phyloP scores from a whole-genome alignment of 164 flowering plant genomes.

The Vitis riparia region DNA sequence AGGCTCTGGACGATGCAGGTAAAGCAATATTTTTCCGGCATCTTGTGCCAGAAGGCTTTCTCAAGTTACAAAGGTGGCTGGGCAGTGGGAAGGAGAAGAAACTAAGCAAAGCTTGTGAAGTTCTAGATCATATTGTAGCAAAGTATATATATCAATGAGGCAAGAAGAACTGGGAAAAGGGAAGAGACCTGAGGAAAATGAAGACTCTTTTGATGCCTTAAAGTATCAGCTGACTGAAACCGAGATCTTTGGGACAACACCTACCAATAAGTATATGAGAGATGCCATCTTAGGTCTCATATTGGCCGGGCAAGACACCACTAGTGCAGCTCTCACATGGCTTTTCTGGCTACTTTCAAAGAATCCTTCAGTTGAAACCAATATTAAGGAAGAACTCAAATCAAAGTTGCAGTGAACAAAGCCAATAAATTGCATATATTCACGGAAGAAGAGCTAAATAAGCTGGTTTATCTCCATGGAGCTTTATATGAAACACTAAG shows the following conservation, averaged over 20 bases:
- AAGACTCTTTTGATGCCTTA: constrained; percentile 18
- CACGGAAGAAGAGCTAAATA: constrained; percentile 18
- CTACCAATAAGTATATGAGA: constrained; percentile 24
- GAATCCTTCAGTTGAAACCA: constrained; percentile 31
- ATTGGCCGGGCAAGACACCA: constrained; percentile 44
- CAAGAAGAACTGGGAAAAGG: constrained; percentile 9
- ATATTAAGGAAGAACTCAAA: constrained; percentile 33
- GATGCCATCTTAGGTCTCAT: constrained; percentile 31
- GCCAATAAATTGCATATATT: constrained; percentile 8
- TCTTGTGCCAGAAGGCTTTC: constrained; percentile 24
- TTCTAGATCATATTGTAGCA: constrained; percentile 24
- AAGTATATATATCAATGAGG: constrained; percentile 16
- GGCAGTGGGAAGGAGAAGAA: constrained; percentile 40
- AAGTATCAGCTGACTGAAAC: constrained; percentile 10
- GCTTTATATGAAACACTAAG: constrained; percentile 45
- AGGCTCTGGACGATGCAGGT: constrained; percentile 32
- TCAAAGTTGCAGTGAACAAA: constrained; percentile 5
- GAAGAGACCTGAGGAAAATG: not conserved
- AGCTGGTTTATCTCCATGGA: constrained; percentile 40
- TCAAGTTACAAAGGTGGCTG: constrained; percentile 46
- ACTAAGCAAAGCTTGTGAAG: constrained; percentile 21
- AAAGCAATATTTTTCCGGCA: constrained; percentile 34
- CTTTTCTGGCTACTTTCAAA: constrained; percentile 39
- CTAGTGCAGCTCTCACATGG: constrained; percentile 42
- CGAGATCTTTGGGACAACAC: not conserved